Evolutionary conservation across 2,329 filamentous ascomycete species (phyloP), one percentile per base, ranked within the genome.

Genomic region (Pseudocercospora pini-densiflorae): DNA sequence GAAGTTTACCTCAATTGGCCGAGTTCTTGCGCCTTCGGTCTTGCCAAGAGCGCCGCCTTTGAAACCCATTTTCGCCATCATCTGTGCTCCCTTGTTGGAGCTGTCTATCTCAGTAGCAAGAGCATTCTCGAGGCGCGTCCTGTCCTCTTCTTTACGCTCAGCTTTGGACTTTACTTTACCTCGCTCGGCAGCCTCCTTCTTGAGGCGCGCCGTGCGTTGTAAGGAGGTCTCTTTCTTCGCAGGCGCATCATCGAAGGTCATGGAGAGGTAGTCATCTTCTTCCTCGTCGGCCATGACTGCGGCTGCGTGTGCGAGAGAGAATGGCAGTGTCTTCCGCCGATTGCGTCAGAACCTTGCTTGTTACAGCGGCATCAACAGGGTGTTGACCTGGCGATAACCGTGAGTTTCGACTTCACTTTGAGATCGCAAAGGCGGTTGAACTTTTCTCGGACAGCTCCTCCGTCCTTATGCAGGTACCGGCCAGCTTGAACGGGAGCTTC

Each of bases 21-120:
- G 92, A 2, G 87, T 83, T 45, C 85, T 80, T 5, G 81, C 81
- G 58, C 80, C 73, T 63, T 70, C 69, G n/a, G 84, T 82, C 72
- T 86, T 88, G 1, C 95, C 95, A 2, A 98, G 82, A 0, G 89
- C 86, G 40, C 88, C 88, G 24, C 94, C 93, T 21, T 87, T 83
- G 81, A 96, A 99, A 0, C 95, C 95, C 85, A 99, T 92, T 79
- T 92, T 94, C 23, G 92, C 90, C 94, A 99, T 97, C 93, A 99
- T 97, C 70, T 92, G 89, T 68, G 96, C 88, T 1, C 94, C 95
- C 77, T 97, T 98, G 81, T 90, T 96, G 59, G 87, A 85, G 16
- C 85, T 66, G 61, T 89, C 86, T 6, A 97, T 83, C 58, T 95
- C 83, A 5, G 90, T 91, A 4, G 89, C 86, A 27, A 97, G 86